Conservation (phyloP, 2,329 filamentous ascomycete species). For the Phymatotrichopsis omnivora region DNA sequence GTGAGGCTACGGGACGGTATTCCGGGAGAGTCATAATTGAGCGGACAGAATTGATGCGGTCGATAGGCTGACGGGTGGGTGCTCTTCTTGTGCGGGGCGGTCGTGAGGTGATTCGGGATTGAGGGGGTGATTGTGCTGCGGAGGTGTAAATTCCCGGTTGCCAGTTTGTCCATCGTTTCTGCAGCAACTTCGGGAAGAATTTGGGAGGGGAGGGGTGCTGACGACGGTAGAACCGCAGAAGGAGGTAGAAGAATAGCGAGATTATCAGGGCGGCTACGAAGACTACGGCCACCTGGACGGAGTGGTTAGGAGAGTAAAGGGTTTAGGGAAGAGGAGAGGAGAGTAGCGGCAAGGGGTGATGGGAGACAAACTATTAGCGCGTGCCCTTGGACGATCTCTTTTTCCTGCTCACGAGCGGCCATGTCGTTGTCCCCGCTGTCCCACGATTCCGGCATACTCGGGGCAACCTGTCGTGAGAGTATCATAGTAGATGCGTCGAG, state of each 20-base stretch:
- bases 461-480: too few relatives aligned
- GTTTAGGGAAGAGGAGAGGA: too few relatives aligned
- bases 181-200: constrained; percentile 43
- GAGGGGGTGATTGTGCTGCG: constrained; percentile 24
- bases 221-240: constrained; percentile 38
- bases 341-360: too few relatives aligned
- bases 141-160: constrained; percentile 34
- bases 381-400: too few relatives aligned
- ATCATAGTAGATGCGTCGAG: too few relatives aligned
- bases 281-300: constrained; percentile 32
- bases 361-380: too few relatives aligned
- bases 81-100: constrained; percentile 3
- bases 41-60: constrained; percentile 74
- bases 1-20: constrained; percentile 55
- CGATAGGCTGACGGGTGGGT: constrained; percentile 43
- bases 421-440: too few relatives aligned
- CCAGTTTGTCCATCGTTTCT: constrained; percentile 45
- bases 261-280: constrained; percentile 33
- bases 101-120: constrained; percentile 21
- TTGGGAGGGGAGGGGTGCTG: constrained; percentile 42
- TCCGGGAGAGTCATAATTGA: constrained; percentile 90
- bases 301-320: too few relatives aligned
- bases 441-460: too few relatives aligned
- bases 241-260: constrained; percentile 33
- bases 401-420: too few relatives aligned